Conservation (phyloP, 192 early-diverging fungal genomes). For the Umbelopsis sp. region DNA sequence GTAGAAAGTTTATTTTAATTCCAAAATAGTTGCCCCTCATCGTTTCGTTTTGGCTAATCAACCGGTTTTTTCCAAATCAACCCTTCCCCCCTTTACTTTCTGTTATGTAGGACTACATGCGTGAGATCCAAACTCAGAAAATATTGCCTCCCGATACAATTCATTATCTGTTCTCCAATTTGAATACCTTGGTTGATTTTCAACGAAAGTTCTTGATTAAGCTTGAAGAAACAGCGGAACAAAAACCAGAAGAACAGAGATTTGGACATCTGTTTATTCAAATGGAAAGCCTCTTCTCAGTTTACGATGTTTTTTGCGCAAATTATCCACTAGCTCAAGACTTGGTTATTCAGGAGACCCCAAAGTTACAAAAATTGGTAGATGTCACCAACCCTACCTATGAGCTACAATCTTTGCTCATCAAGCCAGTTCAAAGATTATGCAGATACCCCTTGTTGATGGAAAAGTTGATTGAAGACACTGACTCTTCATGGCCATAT, state of each 20-base stretch:
- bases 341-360: slow-evolving; percentile 66
- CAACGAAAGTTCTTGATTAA: slow-evolving; percentile 91
- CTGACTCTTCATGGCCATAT: slow-evolving; percentile 48
- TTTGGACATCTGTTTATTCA: slow-evolving; percentile 85
- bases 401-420: slow-evolving; percentile 86
- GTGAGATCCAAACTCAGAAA: slow-evolving; percentile 66
- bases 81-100: not conserved
- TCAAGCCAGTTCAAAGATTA: slow-evolving; percentile 96
- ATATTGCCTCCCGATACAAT: slow-evolving; percentile 81
- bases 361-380: slow-evolving; percentile 59
- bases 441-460: slow-evolving; percentile 96
- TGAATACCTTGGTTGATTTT: slow-evolving; percentile 91
- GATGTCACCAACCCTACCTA: slow-evolving; percentile 81
- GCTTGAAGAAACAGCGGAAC: slow-evolving; percentile 77
- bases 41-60: slow-evolving; percentile 3
- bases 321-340: slow-evolving; percentile 82
- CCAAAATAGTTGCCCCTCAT: not conserved
- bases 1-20: slow-evolving; percentile 24
- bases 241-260: slow-evolving; percentile 75
- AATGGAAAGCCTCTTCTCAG: slow-evolving; percentile 76
- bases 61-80: not conserved
- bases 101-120: slow-evolving; percentile 64
- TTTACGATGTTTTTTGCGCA: slow-evolving; percentile 92
- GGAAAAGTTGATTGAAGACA: slow-evolving; percentile 67
- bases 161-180: slow-evolving; percentile 87